Evolutionary conservation across 768 basidiomycete genomes (phyloP).

Genomic region (Auriscalpium microsporum): DNA sequence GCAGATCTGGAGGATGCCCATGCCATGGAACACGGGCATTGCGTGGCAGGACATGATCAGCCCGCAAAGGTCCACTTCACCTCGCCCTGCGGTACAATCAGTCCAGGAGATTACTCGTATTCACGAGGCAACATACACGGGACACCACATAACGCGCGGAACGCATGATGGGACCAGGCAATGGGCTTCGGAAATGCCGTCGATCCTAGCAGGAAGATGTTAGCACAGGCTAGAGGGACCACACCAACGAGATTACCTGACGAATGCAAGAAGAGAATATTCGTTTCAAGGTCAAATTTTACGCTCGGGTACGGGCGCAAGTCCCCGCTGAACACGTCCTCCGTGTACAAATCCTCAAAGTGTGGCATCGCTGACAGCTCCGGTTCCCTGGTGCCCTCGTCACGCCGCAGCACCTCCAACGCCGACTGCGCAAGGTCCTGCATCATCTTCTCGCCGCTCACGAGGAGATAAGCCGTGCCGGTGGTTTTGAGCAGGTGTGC

Average conservation of each 20-base stretch:
- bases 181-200: slow-evolving; percentile 24
- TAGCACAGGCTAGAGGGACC: neutral
- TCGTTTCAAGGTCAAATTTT: slow-evolving; percentile 10
- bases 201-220: slow-evolving; percentile 13
- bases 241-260: slow-evolving; percentile 14
- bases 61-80: slow-evolving; percentile 18
- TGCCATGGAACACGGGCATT: slow-evolving; percentile 26
- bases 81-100: slow-evolving; percentile 6
- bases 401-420: slow-evolving; percentile 3
- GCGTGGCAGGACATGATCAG: slow-evolving; percentile 20
- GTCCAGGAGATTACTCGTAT: no score
- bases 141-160: slow-evolving; percentile 5
- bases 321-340: neutral
- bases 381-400: neutral
- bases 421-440: slow-evolving; percentile 9
- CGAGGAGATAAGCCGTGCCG: slow-evolving; percentile 23
- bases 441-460: slow-evolving; percentile 13
- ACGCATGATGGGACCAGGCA: slow-evolving; percentile 13
- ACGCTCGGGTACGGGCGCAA: slow-evolving; percentile 10
- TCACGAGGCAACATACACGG: slow-evolving; percentile 1
- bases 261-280: slow-evolving; percentile 21
- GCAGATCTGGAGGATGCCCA: slow-evolving; percentile 22
- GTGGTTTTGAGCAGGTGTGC: slow-evolving; percentile 21
- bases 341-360: slow-evolving; percentile 17
- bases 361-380: slow-evolving; percentile 12